A percentile compares a stretch with the other conserved stretches of the same genome.
Conservation (phyloP, 2,329 filamentous ascomycete genomes). For the Aureobasidium sp. region DNA sequence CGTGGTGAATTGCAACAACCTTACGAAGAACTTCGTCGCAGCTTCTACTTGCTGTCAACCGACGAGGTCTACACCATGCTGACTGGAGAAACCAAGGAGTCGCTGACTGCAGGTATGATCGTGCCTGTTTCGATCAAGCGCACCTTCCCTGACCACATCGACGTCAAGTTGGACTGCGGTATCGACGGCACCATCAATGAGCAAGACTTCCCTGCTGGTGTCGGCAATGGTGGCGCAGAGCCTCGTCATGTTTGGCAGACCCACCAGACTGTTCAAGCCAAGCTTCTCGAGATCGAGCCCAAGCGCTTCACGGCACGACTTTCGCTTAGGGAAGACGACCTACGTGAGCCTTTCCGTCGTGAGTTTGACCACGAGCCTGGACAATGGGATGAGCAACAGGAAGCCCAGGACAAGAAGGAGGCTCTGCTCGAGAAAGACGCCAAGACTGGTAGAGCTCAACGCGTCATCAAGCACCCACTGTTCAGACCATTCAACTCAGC, state of each 20-base stretch:
- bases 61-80: constrained; percentile 94
- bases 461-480: constrained; percentile 95
- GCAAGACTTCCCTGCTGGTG: constrained; percentile 68
- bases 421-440: constrained; percentile 80
- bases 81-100: constrained; percentile 83
- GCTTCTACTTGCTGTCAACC: constrained; percentile 61
- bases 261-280: constrained; percentile 81
- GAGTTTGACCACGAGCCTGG: constrained; percentile 65
- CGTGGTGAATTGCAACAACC: constrained; percentile 86
- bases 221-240: constrained; percentile 55
- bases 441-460: constrained; percentile 74
- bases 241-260: constrained; percentile 60
- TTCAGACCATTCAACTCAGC: constrained; percentile 89
- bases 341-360: constrained; percentile 65
- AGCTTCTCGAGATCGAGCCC: constrained; percentile 80
- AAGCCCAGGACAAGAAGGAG: constrained; percentile 70
- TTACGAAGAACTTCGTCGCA: constrained; percentile 86
- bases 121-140: constrained; percentile 82
- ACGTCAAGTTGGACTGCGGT: constrained; percentile 88
- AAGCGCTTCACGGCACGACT: constrained; percentile 79
- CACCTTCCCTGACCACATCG: constrained; percentile 85
- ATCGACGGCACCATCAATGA: constrained; percentile 83
- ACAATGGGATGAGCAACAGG: constrained; percentile 67
- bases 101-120: constrained; percentile 83
- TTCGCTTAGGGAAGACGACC: constrained; percentile 72